Percentiles rank a stretch among this genome's conserved stretches.
Conservation (phyloP, 352 stramenopile species). For the Elongisporangium prolatum region DNA sequence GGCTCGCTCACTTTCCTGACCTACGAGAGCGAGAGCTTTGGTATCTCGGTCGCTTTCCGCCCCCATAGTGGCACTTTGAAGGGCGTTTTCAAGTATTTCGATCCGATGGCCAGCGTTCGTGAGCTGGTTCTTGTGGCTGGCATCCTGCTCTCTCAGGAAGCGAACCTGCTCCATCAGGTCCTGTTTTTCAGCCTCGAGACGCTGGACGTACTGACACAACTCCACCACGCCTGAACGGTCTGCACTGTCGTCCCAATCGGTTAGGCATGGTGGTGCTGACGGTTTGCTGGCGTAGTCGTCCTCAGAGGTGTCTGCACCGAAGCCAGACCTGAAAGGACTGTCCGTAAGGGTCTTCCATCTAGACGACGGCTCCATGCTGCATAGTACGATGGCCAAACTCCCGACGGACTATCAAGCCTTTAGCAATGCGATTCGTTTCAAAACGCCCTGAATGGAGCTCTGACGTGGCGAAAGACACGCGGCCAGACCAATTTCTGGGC, state of each 20-base stretch:
- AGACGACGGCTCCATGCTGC: background rate
- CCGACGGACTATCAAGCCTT: background rate
- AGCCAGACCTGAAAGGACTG: too few relatives aligned
- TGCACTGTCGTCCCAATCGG: constrained; percentile 21
- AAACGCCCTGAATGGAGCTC: background rate
- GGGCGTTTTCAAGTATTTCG: constrained; percentile 32
- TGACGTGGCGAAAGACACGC: background rate
- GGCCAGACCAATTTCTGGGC: background rate
- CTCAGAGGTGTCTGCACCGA: background rate
- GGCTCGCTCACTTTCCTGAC: constrained; percentile 33
- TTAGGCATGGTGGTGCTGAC: background rate
- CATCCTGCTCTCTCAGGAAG: constrained; percentile 29
- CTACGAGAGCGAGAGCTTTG: constrained; percentile 24
- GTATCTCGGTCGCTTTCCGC: constrained; percentile 18
- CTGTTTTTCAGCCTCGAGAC: constrained; percentile 40
- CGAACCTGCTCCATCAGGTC: constrained; percentile 39
- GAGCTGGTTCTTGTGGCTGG: constrained; percentile 28
- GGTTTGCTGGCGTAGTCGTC: background rate
- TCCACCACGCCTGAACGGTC: constrained; percentile 22
- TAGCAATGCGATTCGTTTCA: background rate
- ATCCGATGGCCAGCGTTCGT: constrained; percentile 20
- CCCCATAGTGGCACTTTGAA: constrained; percentile 4
- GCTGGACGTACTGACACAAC: constrained; percentile 47
- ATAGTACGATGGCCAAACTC: background rate
- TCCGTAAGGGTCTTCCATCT: background rate